Base-by-base conservation (phyloP, 1,284 basidiomycete species). In the Puccinia polysora region DNA sequence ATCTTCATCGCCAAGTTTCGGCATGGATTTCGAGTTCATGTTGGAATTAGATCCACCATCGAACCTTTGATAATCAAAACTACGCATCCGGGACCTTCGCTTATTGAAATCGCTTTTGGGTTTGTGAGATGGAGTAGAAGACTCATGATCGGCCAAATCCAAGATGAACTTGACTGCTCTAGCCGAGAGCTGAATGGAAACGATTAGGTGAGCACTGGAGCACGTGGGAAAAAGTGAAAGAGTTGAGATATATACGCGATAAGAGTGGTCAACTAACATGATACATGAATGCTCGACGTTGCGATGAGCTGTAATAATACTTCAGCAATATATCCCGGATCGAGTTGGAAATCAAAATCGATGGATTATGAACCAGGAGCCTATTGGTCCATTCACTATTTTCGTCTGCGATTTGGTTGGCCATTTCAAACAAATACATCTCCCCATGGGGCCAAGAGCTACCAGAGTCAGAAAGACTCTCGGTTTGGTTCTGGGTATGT, bases 311-410 rank as follows among this genome's bases (percentile, higher is more conserved):
- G 78, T 90, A 89, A 79, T 92, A 93, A 81, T 97, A 97, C 79
- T 90, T 89, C 81, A 90, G 85, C 78, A 95, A 83, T 73, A 95
- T 86, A 86, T 93, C 80, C 43, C 92, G 87, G 15, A 88, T 87
- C 18, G 85, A 83, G 78, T 88, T 89, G 77, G 89, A 89, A 81
- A 93, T 84, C 78, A 88, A 88, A 55, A 96, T 84, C 63, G 87
- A 88, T 0, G 92, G 93, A 74, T 86, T 89, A 81, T 97, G 92
- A 10, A 94, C 84, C 77, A 96, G 89, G 78, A 92, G 90, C 23
- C 94, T 91, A 76, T 95, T 90, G 79, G 90, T 87, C 80, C 96
- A 95, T 75, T 55, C 62, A 36, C 53, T 73, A 47, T 56, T 73
- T 38, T 73, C 62, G 47, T 73, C 70, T 32, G 59, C 50, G 38